Percentiles rank a stretch among this genome's conserved stretches.
Evolutionary conservation across 768 basidiomycete genomes (phyloP).

Genomic region (Russula olivacea): DNA sequence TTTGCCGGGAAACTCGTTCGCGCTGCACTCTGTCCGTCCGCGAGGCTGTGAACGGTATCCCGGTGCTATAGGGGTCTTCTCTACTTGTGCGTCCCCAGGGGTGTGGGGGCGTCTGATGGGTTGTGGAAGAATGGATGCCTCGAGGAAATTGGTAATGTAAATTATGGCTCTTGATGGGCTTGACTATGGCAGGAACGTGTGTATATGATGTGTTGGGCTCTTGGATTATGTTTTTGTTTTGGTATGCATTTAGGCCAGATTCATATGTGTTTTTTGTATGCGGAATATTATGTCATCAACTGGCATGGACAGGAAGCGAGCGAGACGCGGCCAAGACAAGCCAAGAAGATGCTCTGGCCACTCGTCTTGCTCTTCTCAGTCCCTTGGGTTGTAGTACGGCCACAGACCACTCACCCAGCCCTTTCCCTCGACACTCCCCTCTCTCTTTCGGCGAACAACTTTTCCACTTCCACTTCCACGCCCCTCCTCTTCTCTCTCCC

Average conservation of each 20-base stretch:
- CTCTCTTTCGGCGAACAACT: conserved; percentile 12
- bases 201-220: no score
- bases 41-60: neutral
- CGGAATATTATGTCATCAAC: conserved; percentile 13
- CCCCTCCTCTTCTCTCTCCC: conserved; percentile 31
- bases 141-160: conserved; percentile 1
- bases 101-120: neutral
- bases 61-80: neutral
- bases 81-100: neutral
- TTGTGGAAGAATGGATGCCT: conserved; percentile 4
- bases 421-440: conserved; percentile 6
- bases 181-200: neutral
- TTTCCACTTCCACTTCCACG: conserved; percentile 1
- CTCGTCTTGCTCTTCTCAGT: neutral
- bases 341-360: neutral
- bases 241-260: neutral
- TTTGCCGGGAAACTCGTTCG: neutral
- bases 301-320: no score
- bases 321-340: neutral
- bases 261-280: neutral
- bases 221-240: neutral
- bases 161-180: conserved; percentile 11
- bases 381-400: neutral
- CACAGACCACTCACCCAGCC: neutral
- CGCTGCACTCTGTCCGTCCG: conserved; percentile 1